Evolutionary conservation across 2,329 filamentous ascomycete species (phyloP).

Genomic region (Penicillium sp.): DNA sequence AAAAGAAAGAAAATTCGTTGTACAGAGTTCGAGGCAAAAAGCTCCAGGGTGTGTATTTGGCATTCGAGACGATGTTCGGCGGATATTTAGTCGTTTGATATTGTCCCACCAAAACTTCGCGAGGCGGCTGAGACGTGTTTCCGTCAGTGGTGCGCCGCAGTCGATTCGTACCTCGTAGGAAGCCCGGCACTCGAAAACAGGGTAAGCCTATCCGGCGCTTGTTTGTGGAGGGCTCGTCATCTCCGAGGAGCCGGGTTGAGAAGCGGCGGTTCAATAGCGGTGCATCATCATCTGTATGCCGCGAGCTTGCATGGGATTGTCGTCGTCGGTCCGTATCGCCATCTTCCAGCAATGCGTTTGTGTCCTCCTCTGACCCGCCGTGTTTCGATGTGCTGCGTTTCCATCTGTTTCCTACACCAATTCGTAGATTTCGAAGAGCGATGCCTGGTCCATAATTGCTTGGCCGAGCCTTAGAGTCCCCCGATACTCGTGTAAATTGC

Average conservation of each 20-base stretch:
- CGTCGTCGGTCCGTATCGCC: slow-evolving; percentile 51
- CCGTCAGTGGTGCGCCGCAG: slow-evolving; percentile 37
- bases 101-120: slow-evolving; percentile 70
- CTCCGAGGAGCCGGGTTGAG: slow-evolving; percentile 28
- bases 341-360: slow-evolving; percentile 61
- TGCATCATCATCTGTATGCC: slow-evolving; percentile 60
- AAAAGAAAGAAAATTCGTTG: slow-evolving; percentile 99
- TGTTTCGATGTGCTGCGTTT: slow-evolving; percentile 35
- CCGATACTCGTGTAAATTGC: slow-evolving; percentile 22
- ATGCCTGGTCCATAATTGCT: slow-evolving; percentile 37
- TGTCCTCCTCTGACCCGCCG: slow-evolving; percentile 53
- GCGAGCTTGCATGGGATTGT: slow-evolving; percentile 55
- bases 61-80: slow-evolving; percentile 87
- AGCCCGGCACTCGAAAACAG: slow-evolving; percentile 53
- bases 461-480: slow-evolving; percentile 25
- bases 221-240: slow-evolving; percentile 41
- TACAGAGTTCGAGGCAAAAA: slow-evolving; percentile 93
- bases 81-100: slow-evolving; percentile 71
- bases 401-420: slow-evolving; percentile 44
- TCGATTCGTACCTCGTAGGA: slow-evolving; percentile 22
- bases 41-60: slow-evolving; percentile 92
- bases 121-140: slow-evolving; percentile 51
- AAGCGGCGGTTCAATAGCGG: slow-evolving; percentile 56
- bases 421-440: slow-evolving; percentile 47
- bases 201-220: slow-evolving; percentile 58